Percentiles rank a stretch among this genome's conserved stretches.
Conservation (phyloP, 2,329 filamentous ascomycete genomes). For the Escovopsis sp. region DNA sequence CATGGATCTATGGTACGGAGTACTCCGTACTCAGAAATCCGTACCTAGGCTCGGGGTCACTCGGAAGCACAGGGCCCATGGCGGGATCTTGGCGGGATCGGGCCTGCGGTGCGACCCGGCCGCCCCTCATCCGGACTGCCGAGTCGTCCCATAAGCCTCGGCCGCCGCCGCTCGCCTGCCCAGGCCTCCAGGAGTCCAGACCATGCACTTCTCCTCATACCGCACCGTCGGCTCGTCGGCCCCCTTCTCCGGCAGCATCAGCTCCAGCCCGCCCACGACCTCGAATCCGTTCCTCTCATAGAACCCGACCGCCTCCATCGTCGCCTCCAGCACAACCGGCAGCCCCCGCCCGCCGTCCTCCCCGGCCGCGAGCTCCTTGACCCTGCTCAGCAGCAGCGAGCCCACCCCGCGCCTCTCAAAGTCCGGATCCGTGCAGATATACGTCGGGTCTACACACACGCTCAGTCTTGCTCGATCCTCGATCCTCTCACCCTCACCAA, state of each 20-base stretch:
- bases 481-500: neutral
- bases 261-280: slow-evolving; percentile 16
- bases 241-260: slow-evolving; percentile 19
- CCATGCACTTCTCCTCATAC: slow-evolving; percentile 21
- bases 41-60: too few relatives aligned
- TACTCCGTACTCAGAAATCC: too few relatives aligned
- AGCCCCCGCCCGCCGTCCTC: slow-evolving; percentile 10
- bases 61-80: too few relatives aligned
- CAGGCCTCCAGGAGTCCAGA: slow-evolving; percentile 6
- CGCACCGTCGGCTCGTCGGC: slow-evolving; percentile 15
- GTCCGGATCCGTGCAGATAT: slow-evolving; percentile 23
- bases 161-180: neutral
- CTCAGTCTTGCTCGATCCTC: neutral
- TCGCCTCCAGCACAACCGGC: slow-evolving; percentile 24
- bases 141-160: neutral
- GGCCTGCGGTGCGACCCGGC: too few relatives aligned
- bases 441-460: slow-evolving; percentile 18
- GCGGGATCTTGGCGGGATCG: too few relatives aligned
- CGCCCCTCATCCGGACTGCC: too few relatives aligned
- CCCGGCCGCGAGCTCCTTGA: slow-evolving; percentile 18
- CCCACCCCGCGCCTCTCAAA: slow-evolving; percentile 22
- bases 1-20: too few relatives aligned
- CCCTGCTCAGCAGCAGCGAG: slow-evolving; percentile 16
- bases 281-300: slow-evolving; percentile 25
- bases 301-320: slow-evolving; percentile 22